Evolutionary conservation across 768 basidiomycete species (phyloP).

Genomic region (Sarcomyxa edulis): DNA sequence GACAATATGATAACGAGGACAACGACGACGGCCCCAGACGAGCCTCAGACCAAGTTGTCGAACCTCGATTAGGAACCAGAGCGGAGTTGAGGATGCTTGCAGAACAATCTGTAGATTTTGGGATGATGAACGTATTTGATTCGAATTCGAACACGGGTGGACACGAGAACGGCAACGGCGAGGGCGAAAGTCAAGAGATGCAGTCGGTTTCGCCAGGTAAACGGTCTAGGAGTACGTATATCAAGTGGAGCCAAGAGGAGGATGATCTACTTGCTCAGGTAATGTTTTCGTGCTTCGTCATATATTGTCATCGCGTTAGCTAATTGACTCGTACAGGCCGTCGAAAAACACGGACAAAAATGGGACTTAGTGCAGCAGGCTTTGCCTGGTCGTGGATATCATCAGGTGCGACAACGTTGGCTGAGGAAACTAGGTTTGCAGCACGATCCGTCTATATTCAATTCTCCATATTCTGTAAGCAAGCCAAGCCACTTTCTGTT

Average conservation of each 20-base stretch:
- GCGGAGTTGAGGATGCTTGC: too few relatives aligned
- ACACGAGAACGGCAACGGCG: too few relatives aligned
- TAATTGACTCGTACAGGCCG: conserved; percentile 3
- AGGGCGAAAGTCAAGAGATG: conserved; percentile 7
- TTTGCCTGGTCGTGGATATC: conserved; percentile 27
- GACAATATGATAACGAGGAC: neutral
- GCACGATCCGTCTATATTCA: neutral
- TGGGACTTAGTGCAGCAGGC: conserved; percentile 36
- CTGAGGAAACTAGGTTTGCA: conserved; percentile 30
- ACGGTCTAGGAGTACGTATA: conserved; percentile 32
- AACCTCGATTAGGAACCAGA: too few relatives aligned
- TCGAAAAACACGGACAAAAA: conserved; percentile 16
- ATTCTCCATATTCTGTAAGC: conserved; percentile 18
- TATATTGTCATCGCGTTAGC: too few relatives aligned
- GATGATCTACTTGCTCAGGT: conserved; percentile 35
- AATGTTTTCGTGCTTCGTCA: conserved; percentile 2
- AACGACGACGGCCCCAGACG: neutral
- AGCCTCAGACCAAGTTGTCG: neutral
- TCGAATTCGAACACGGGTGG: neutral
- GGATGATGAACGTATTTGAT: too few relatives aligned
- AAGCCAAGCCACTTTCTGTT: too few relatives aligned
- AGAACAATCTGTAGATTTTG: too few relatives aligned
- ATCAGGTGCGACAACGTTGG: conserved; percentile 40
- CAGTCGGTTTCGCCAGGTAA: conserved; percentile 18
- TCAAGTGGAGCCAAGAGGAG: conserved; percentile 38